phyloP scores from a whole-genome alignment of 2,329 filamentous ascomycete genomes.

The Aspergillus candidus region DNA sequence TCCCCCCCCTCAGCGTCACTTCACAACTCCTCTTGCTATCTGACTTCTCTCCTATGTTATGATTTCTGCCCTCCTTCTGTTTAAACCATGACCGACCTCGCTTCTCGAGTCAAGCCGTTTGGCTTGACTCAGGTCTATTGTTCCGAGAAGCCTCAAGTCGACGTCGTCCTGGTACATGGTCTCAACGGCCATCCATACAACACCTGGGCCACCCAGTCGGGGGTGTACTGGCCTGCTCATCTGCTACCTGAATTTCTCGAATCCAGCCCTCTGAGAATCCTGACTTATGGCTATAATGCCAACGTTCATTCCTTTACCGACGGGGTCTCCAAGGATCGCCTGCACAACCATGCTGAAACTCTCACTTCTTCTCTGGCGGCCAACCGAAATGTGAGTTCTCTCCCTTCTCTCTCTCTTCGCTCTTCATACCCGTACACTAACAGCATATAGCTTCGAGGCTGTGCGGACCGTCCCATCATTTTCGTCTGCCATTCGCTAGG shows the following conservation, averaged over 20 bases:
- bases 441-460: conserved; percentile 36
- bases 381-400: conserved; percentile 49
- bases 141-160: conserved; percentile 35
- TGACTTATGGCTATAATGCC: conserved; percentile 71
- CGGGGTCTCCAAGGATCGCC: conserved; percentile 57
- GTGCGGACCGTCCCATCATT: conserved; percentile 60
- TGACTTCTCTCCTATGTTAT: too few relatives aligned
- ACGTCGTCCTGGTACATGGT: conserved; percentile 65
- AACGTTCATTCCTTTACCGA: conserved; percentile 50
- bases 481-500: conserved; percentile 71
- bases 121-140: conserved; percentile 40
- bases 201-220: conserved; percentile 54
- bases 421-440: background rate
- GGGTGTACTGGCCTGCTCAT: conserved; percentile 63
- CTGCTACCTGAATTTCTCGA: conserved; percentile 58
- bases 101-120: conserved; percentile 29
- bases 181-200: conserved; percentile 59
- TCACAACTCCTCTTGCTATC: background rate
- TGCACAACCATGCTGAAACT: conserved; percentile 66
- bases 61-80: too few relatives aligned
- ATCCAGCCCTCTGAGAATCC: conserved; percentile 54
- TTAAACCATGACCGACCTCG: conserved; percentile 15
- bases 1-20: background rate
- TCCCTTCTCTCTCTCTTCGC: background rate
- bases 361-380: conserved; percentile 58